phyloP scores from a whole-genome alignment of 2,329 filamentous ascomycete species.

The Periconia sp. region DNA sequence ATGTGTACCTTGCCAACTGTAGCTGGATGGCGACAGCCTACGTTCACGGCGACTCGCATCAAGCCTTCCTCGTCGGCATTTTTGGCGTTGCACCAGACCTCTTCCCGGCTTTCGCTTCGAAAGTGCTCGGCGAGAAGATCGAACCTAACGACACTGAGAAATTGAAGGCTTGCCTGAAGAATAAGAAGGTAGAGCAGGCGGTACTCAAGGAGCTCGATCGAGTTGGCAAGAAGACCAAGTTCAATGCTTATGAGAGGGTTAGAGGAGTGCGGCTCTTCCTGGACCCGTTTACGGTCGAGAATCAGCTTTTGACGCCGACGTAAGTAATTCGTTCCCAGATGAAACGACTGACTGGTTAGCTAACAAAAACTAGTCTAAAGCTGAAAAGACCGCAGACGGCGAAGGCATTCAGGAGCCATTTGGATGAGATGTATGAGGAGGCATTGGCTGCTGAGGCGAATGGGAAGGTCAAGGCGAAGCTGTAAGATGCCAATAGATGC shows the following conservation, averaged over 20 bases:
- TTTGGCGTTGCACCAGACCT: constrained; percentile 86
- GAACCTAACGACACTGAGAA: constrained; percentile 68
- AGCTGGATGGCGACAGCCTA: constrained; percentile 80
- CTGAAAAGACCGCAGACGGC: constrained; percentile 72
- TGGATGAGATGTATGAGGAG: constrained; percentile 68
- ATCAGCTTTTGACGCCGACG: constrained; percentile 88
- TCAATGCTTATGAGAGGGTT: constrained; percentile 89
- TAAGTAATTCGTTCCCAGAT: constrained; percentile 58
- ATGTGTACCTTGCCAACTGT: constrained; percentile 84
- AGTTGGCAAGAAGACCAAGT: constrained; percentile 82
- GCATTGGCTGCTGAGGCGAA: constrained; percentile 51
- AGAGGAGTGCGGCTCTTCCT: constrained; percentile 75
- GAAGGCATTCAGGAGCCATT: constrained; percentile 63
- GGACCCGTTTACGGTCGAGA: constrained; percentile 92
- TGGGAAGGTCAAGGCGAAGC: constrained; percentile 51
- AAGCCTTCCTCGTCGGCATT: constrained; percentile 82
- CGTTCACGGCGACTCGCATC: constrained; percentile 86
- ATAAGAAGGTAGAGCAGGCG: constrained; percentile 74
- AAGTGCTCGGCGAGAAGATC: constrained; percentile 73
- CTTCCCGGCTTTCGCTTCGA: constrained; percentile 82
- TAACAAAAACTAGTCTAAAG: constrained; percentile 62
- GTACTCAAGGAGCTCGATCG: constrained; percentile 79
- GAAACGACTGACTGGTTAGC: constrained; percentile 2
- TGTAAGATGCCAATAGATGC: constrained; percentile 46
- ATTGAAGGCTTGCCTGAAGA: constrained; percentile 69